Percentiles rank a stretch among this genome's conserved stretches.
Conservation (phyloP, 108 stramenopile species). For the Licmophora abbreviata region DNA sequence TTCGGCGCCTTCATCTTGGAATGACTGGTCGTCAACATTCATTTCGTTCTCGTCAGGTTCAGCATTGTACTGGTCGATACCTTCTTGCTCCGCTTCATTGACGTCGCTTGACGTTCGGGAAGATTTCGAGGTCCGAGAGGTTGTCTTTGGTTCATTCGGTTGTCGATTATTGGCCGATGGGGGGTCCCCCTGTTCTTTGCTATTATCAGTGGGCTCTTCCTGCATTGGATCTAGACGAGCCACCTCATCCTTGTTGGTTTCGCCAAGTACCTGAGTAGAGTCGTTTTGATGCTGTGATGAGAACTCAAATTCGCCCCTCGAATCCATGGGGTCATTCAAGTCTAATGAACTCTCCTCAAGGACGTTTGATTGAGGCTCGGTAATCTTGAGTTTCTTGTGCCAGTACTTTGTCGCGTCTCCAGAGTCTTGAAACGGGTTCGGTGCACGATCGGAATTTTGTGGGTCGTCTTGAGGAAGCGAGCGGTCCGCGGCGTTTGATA, state of each 20-base stretch:
- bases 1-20: conserved; percentile 28
- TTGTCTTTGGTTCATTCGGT: not conserved
- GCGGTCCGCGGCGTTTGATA: conserved; percentile 3
- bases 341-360: conserved; percentile 14
- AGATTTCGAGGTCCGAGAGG: not conserved
- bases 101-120: not conserved
- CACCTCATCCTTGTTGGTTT: conserved; percentile 18
- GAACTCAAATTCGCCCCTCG: conserved; percentile 68
- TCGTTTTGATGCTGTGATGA: conserved; percentile 46
- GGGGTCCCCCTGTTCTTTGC: conserved; percentile 4
- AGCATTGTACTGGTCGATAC: conserved; percentile 2
- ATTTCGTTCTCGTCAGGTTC: conserved; percentile 13
- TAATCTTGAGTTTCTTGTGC: conserved; percentile 65
- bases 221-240: not conserved
- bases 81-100: no score
- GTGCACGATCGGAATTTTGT: conserved; percentile 21
- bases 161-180: not conserved
- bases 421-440: conserved; percentile 83
- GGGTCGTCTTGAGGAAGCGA: not conserved
- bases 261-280: conserved; percentile 75
- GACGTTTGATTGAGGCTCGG: conserved; percentile 18
- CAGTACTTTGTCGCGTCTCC: conserved; percentile 80
- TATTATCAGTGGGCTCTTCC: conserved; percentile 4
- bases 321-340: conserved; percentile 11
- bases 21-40: conserved; percentile 9